Evolutionary conservation across 257 asterid species (phyloP), one percentile per base, ranked within the genome.

Genomic region (Pogostemon cablin): DNA sequence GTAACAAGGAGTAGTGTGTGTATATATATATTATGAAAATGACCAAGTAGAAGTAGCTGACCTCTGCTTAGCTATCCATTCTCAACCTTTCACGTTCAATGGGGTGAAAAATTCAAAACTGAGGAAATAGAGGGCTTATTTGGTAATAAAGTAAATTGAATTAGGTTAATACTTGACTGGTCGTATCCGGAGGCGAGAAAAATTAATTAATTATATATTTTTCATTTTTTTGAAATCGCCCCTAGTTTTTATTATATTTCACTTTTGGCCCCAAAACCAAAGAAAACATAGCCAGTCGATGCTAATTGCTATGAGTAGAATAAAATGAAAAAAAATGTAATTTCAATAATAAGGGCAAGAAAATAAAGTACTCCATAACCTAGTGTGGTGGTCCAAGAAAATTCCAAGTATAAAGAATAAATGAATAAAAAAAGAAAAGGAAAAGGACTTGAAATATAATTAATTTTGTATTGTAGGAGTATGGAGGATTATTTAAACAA

Each of bases 51-150:
- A 64, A 74, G 66, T 9, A 40, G 79, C 69, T 74, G 79, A 78
- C 82, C 82, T 64, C 82, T 69, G 53, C 76, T 78, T 69, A 48
- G 76, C 66, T 73, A 78, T 78, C 82, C 76, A 46, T 40, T 63
- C 72, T 11, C 50, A 55, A 40, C 70, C 78, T 55, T 72, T 52
- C 69, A 72, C 38, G 53, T 55, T 47, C 76, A 56, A 42, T 8
- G 62, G 72, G 68, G 67, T n/a, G 9, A 2, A 2, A 38, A 53
- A 53, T 4, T 61, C 60, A 12, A 57, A 65, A 57, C 71, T 41
- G 0, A 44, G 32, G 47, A 57, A 67, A 11, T 17, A 0, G 5
- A 43, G 77, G 62, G 74, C 54, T 0, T 32, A 40, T 17, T 57
- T 12, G 15, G 52, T 69, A 76, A 68, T 75, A 62, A 35, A 34